Base-by-base conservation (phyloP, 306 rosid genomes). In the Lupinus albus region DNA sequence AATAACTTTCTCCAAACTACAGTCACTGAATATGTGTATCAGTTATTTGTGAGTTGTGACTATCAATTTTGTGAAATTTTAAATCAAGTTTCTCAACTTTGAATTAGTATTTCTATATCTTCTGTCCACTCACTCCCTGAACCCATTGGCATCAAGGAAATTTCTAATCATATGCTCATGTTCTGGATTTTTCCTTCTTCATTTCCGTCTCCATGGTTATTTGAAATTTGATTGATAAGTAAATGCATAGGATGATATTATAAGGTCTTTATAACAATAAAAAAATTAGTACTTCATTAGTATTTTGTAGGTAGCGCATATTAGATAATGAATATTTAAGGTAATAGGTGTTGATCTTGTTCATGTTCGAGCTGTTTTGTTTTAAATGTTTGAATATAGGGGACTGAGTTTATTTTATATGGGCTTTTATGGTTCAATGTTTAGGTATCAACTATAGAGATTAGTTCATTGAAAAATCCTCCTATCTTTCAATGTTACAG, bases 401-500 rank as follows among this genome's bases (percentile, higher is more conserved):
- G 30, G 30, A 25, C 4, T 25, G 30, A 25, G 4, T 25, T 25
- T 25, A 25, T 25, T 25, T 25, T 25, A 25, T 25, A 25, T 25
- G 30, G 30, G 4, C 30, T 25, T 25, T 2, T 25, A 4, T 25
- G 30, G 4, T 25, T 25, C 30, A 3, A 25, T 2, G 30, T 25
- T 25, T 25, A 25, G 30, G 30, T 25, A 25, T 2, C 30, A 25
- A 4, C 30, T 25, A 25, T 25, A 25, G 2, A 25, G 30, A 25
- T 25, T 25, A 48, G 48, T 55, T 61, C 13, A 44, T 52, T 74
- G 20, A 79, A 1, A 54, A 32, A 50, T 51, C 14, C 45, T 74
- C 52, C 63, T 15, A 0, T 60, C 6, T 30, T 41, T 36, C 54
- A 48, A 55, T 77, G 44, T 62, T 81, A 36, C 80, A 88, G 97